Base-by-base conservation (phyloP, 257 asterid species). In the Solanum boliviense region DNA sequence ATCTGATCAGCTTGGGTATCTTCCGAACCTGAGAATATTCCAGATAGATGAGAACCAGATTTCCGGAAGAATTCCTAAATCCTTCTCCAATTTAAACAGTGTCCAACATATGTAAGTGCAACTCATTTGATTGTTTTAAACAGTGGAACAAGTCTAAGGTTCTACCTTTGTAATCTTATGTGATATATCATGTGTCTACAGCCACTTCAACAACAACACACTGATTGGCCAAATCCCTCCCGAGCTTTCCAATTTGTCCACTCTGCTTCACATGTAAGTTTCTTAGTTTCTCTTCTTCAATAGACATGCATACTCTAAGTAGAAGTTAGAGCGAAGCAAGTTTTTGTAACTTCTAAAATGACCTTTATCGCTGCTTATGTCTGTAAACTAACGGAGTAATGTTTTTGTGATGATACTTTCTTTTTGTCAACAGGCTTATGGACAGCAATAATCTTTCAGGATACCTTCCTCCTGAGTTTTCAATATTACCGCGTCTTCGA, bases 391-490 rank as follows among this genome's bases (percentile, higher is more conserved):
- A 48, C 7, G 39, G 9, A 82, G 27, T 46, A 48, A 46, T 48
- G 41, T 29, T 82, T 81, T 82, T 31, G 7, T 82, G 71, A 82
- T 82, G 44, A 52, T 48, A 82, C 31, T 72, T 72, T 86, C 38
- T 46, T 71, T 46, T 18, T n/a, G 67, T 68, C 38, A 27, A 83
- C 91, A 91, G 94, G 92, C 92, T 92, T 84, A 62, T 92, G 68
- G 94, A 92, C 87, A 96, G 91, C 88, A 96, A 96, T 86, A 68
- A 92, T 74, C 89, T 96, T 52, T 88, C 96, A 9, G 99, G 99
- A 34, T 89, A 88, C 89, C 98, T 96, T 90, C 94, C 92, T 29
- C 85, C 91, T 29, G 90, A 90, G 87, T 68, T 91, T 48, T 88
- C 93, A 79, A 78, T 70, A 18, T 41, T 92, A 4, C 88, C 89